Evolutionary conservation across 352 stramenopile genomes (phyloP), one percentile per base, ranked within the genome.

Genomic region (Saprolegnia parasitica): DNA sequence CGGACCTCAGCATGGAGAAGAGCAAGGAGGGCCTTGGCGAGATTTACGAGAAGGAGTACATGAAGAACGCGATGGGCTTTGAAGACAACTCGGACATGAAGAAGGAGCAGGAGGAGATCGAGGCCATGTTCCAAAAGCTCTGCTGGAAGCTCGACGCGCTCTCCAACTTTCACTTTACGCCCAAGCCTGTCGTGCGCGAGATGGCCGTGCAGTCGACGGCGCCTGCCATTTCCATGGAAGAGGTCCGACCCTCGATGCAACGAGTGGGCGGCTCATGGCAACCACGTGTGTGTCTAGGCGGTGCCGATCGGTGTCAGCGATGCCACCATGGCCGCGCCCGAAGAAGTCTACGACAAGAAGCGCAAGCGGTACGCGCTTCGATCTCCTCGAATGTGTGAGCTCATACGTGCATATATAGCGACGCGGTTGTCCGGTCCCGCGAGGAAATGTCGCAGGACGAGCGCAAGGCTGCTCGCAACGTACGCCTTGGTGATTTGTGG

Each of bases 161-260:
- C 66, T 98, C 92, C 11, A 98, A 98, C 79, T 98, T 97, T 81
- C 87, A 98, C 72, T 98, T 98, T 77, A 96, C 90, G 61, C 94
- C 94, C 35, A 91, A 97, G 67, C 91, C 92, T 10, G 86, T 97
- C 65, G 90, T 95, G 40, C 94, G 97, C 68, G 92, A 98, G 73
- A 73, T 95, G 77, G 87, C 82, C 77, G 83, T 93, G 71, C 91
- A 91, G 74, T 81, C 84, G 58, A 81, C 83, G 0, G 86, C 91
- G 64, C 83, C 86, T 11, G 86, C 86, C 10, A 92, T 94, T 58
- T 81, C 86, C 9, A 90, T 94, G 86, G 86, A 94, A 65, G 86
- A 94, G 71, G 81, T 91, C 23, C 4, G 24, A 20, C 9, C 8
- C 24, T 32, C 18, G 6, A 20, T 32, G 32, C 40, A 20, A 35